Conservation (phyloP, 768 basidiomycete species). For the Mycena vitilis region DNA sequence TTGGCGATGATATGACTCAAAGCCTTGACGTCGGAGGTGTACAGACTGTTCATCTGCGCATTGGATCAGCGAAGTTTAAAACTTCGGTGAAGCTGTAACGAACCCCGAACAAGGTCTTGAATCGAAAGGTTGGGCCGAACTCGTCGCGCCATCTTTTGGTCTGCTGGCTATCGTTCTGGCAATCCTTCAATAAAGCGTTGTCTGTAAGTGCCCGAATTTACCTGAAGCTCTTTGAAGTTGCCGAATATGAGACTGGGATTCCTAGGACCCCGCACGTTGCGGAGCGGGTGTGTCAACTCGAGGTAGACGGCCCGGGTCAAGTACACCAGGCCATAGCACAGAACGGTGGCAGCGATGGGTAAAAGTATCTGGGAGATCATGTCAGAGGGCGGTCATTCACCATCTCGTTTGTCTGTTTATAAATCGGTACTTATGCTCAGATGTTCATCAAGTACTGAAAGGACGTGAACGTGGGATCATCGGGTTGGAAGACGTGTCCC, state of each 20-base stretch:
- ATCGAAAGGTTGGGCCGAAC: conserved; percentile 50
- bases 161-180: conserved; percentile 20
- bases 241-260: conserved; percentile 47
- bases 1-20: conserved; percentile 60
- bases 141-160: conserved; percentile 49
- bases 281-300: conserved; percentile 41
- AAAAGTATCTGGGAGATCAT: conserved; percentile 23
- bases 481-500: too few species aligned
- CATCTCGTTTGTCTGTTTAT: background rate
- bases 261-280: conserved; percentile 49
- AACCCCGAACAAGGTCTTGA: conserved; percentile 48
- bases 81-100: conserved; percentile 11
- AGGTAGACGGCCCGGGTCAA: conserved; percentile 24
- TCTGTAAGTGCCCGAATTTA: conserved; percentile 10
- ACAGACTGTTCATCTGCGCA: conserved; percentile 47
- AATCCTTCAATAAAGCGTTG: background rate
- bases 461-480: too few species aligned
- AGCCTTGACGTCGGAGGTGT: conserved; percentile 60
- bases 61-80: background rate
- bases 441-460: too few species aligned
- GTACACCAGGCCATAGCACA: conserved; percentile 34
- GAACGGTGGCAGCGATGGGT: conserved; percentile 9
- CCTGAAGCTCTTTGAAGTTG: conserved; percentile 41
- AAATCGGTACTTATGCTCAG: too few species aligned
- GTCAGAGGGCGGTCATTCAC: background rate